Base-by-base conservation (phyloP, 768 basidiomycete species). In the Suillus bovinus region DNA sequence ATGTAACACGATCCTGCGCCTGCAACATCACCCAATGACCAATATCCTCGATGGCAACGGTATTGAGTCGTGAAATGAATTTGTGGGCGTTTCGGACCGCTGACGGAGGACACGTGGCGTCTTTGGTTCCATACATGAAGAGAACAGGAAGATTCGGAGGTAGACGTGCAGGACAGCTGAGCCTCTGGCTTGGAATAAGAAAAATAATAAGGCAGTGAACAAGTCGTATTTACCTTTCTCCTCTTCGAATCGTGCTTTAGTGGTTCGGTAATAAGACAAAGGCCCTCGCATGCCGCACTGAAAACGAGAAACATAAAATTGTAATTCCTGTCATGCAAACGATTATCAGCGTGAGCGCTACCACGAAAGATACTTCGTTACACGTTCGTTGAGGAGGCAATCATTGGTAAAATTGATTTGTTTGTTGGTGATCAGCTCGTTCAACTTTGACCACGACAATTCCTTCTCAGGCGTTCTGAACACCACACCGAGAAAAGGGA, bases 1-100 rank as follows among this genome's bases (percentile, higher is more conserved):
- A 69, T 1, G 83, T 84, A 36, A 91, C 78, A 29, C 78, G 78
- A 49, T 88, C 82, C 39, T 80, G 79, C 27, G 83, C 83, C 67
- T 91, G 84, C 1, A 86, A 61, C 85, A 89, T 81, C 1, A 91
- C 53, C 89, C 90, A 92, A 69, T 91, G 90, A 2, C 88, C 87
- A 29, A 71, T 75, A 11, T 79, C 84, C 55, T 86, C 80, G 11
- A 90, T 61, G 11, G 79, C 78, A 31, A 88, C 72, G 55, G 83
- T 79, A 62, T 84, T 80, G 27, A 87, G 72, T 29, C 75, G 73
- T 6, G 80, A 68, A 41, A 89, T 79, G 61, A 86, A 84, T 61
- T 82, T 84, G 41, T 72, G 76, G 13, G 81, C 73, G 29, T 81
- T 81, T 33, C 69, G 66, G 31, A 88, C 77, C 5, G 78, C 71